phyloP scores from a whole-genome alignment of 257 asterid genomes.

The Gardenia jasminoides region DNA sequence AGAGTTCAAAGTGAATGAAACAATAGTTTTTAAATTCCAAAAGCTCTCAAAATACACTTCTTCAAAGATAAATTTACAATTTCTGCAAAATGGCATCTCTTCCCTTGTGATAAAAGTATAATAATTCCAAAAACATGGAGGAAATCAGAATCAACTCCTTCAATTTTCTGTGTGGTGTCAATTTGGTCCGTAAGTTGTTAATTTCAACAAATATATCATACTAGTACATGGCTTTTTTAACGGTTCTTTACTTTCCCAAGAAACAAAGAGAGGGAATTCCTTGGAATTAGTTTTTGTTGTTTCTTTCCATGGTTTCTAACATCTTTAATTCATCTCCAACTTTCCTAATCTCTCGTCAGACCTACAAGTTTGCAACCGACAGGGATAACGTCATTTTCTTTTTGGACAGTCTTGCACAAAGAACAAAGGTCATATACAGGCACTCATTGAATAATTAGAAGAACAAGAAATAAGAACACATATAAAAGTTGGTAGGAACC shows the following conservation, averaged over 20 bases:
- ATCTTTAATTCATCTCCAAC: background rate
- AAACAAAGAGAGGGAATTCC: background rate
- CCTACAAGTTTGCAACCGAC: background rate
- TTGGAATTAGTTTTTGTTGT: too few relatives aligned
- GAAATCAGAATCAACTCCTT: background rate
- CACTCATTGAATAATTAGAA: background rate
- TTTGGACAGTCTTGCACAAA: background rate
- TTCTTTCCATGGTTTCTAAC: background rate
- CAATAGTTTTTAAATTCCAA: background rate
- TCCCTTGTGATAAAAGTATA: too few relatives aligned
- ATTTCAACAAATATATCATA: too few relatives aligned
- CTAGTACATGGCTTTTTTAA: too few relatives aligned
- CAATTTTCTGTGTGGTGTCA: background rate
- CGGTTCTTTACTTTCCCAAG: background rate
- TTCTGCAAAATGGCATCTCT: background rate
- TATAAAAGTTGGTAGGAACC: background rate
- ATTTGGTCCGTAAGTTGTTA: background rate
- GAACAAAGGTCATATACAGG: background rate
- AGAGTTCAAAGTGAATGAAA: too few relatives aligned
- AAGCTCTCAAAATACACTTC: background rate
- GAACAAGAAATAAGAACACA: background rate
- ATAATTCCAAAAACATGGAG: too few relatives aligned
- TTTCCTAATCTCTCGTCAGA: background rate
- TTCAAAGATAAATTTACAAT: too few relatives aligned
- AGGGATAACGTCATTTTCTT: background rate